Evolutionary conservation across 129 eudicot genomes (phyloP).

Genomic region (Erigeron canadensis): DNA sequence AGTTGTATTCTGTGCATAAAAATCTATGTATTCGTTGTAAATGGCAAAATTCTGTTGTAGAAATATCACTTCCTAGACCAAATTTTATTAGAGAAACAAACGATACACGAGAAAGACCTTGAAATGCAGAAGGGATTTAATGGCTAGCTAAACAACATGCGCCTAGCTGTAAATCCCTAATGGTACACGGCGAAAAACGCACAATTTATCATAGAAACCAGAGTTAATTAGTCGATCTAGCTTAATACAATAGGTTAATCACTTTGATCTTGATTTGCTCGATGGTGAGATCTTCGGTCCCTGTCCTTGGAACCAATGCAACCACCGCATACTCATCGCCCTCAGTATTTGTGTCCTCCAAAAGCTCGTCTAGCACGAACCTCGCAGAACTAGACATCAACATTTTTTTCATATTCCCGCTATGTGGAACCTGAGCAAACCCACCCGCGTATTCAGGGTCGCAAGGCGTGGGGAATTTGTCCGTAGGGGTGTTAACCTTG

Average conservation of each 20-base stretch:
- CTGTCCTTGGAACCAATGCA: constrained; percentile 44
- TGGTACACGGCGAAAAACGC: no score
- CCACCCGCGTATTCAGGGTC: constrained; percentile 65
- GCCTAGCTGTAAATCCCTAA: no score
- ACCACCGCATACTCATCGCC: constrained; percentile 48
- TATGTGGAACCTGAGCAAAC: constrained; percentile 44
- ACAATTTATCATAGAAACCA: no score
- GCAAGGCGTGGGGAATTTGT: constrained; percentile 20
- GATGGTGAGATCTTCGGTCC: constrained; percentile 36
- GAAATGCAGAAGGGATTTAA: no score
- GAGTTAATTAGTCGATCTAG: no score
- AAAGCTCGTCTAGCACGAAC: constrained; percentile 46
- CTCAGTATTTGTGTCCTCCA: constrained; percentile 41
- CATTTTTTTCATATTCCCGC: constrained; percentile 11
- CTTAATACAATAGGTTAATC: constrained; percentile 9
- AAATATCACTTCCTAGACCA: no score
- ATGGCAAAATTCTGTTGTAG: no score
- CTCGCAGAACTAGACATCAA: constrained; percentile 19
- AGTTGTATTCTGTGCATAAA: no score
- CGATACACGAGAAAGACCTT: no score
- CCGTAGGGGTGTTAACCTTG: constrained; percentile 26
- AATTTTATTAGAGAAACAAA: no score
- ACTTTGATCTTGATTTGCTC: constrained; percentile 43
- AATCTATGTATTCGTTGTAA: no score
- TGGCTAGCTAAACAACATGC: no score